Base-by-base conservation (phyloP, 495 filamentous ascomycete species). In the Neurospora sp. region DNA sequence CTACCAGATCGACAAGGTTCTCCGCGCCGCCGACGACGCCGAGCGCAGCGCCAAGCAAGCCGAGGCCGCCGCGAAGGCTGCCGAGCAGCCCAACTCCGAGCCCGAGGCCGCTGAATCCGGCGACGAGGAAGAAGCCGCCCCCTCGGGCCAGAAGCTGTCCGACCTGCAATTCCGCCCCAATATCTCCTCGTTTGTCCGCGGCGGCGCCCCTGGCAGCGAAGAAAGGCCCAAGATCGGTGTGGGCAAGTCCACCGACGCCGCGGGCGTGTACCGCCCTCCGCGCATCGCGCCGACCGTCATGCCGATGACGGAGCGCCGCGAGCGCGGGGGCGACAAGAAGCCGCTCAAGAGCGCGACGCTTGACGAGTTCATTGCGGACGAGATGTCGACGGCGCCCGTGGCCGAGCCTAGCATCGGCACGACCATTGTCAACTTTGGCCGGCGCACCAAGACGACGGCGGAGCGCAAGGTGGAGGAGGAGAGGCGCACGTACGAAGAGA, bases 1-100 rank as follows among this genome's bases (percentile, higher is more conserved):
- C 74, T 96, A 95, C 82, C 92, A 96, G 80, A 90, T 96, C 75
- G 93, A 96, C 80, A 95, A 95, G 79, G 92, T 97, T 23, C 85
- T 99, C 31, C 92, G 92, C 72, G 92, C 93, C 0, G 93, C 93
- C 59, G 92, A 94, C 74, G 93, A 96, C 76, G 88, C 89, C 0
- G 89, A 91, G 54, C 76, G 84, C 75, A 76, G 72, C 73, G 72
- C 73, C 16, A 77, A 75, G 73, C 75, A 72, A 9, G 69, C 71
- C 71, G 70, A 79, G 77, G 75, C 79, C 27, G 74, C 83, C 75
- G 77, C 73, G 69, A 62, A 62, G 54, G 54, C 85, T 76, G 78
- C 73, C 23, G 74, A 73, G 71, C 76, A 76, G 18, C 31, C 31
- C 31, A 2, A 31, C 31, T 31, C 31, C 31, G 31, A 31, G 31